These are phyloP conservation scores for Chaetomium tenue DNA, from an alignment of 495 filamentous ascomycete species.

Conservation along the genomic window DNA sequence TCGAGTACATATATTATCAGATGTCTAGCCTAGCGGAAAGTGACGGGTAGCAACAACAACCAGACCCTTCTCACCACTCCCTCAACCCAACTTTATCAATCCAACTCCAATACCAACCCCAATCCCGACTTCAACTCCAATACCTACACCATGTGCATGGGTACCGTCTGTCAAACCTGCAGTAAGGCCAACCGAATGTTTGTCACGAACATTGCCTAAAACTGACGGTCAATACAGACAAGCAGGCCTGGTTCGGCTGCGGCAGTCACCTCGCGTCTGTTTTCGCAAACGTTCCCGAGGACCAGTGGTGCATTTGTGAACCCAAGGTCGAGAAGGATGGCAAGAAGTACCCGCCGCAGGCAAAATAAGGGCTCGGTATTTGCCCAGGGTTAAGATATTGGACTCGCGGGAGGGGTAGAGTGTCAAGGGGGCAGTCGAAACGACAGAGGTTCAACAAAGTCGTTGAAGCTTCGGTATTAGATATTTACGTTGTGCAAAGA, in stretches of 20 bases:
- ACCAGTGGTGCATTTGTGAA: slow-evolving; percentile 59
- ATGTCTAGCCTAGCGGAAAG: neutral
- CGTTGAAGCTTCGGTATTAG: neutral
- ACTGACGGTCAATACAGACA: slow-evolving; percentile 45
- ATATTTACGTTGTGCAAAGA: neutral
- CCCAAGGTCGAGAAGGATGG: slow-evolving; percentile 58
- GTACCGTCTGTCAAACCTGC: slow-evolving; percentile 42
- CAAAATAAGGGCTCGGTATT: slow-evolving; percentile 11
- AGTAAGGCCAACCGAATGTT: slow-evolving; percentile 29
- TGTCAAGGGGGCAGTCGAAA: too few relatives aligned
- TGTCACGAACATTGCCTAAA: neutral
- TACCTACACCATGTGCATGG: slow-evolving; percentile 40
- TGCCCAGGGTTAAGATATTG: neutral
- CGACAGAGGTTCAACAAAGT: neutral
- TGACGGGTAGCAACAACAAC: neutral
- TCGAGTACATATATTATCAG: neutral
- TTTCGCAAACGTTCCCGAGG: slow-evolving; percentile 55
- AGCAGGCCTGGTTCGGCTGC: slow-evolving; percentile 66
- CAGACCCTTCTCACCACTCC: neutral
- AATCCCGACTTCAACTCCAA: neutral
- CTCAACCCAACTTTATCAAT: neutral
- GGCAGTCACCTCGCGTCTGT: slow-evolving; percentile 61
- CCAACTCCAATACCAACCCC: neutral
- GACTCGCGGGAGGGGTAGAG: neutral
- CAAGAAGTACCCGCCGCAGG: slow-evolving; percentile 62